Evolutionary conservation across 2,329 filamentous ascomycete genomes (phyloP).

Genomic region (Bipolaris bicolor): DNA sequence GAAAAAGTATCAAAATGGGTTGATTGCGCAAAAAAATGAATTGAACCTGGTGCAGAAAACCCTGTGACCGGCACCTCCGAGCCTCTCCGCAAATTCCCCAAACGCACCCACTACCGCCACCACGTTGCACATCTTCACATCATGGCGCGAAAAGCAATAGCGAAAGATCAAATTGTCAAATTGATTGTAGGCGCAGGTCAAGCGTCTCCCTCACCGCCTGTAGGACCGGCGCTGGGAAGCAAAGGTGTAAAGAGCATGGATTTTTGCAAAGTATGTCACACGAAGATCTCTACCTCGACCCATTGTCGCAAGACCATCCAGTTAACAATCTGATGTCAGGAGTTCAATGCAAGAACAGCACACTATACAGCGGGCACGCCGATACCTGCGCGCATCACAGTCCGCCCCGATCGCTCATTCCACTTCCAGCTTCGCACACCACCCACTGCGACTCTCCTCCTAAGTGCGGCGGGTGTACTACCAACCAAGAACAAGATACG

Average conservation of each 20-base stretch:
- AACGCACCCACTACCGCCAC: slow-evolving; percentile 4
- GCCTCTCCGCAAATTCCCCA: slow-evolving; percentile 29
- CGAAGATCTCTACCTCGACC: neutral
- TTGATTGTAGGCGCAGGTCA: slow-evolving; percentile 96
- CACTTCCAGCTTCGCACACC: slow-evolving; percentile 92
- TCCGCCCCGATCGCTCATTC: slow-evolving; percentile 92
- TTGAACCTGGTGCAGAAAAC: slow-evolving; percentile 14
- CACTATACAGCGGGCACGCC: slow-evolving; percentile 84
- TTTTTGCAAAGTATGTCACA: slow-evolving; percentile 71
- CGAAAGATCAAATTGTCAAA: slow-evolving; percentile 73
- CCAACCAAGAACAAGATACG: slow-evolving; percentile 75
- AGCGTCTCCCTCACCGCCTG: slow-evolving; percentile 91
- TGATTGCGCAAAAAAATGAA: neutral
- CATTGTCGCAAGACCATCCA: neutral
- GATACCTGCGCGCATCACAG: slow-evolving; percentile 86
- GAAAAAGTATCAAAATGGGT: neutral
- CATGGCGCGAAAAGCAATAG: slow-evolving; percentile 48
- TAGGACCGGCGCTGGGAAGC: slow-evolving; percentile 92
- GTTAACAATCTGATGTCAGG: slow-evolving; percentile 59
- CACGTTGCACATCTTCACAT: slow-evolving; percentile 11
- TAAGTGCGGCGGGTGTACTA: slow-evolving; percentile 80
- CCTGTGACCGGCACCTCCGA: slow-evolving; percentile 28
- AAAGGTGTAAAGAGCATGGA: slow-evolving; percentile 99
- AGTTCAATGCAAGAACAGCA: slow-evolving; percentile 94
- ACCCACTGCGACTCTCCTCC: slow-evolving; percentile 87